These are phyloP conservation scores for Sechiopsis laciniata DNA, from an alignment of 306 rosid species.

Conservation along the genomic window DNA sequence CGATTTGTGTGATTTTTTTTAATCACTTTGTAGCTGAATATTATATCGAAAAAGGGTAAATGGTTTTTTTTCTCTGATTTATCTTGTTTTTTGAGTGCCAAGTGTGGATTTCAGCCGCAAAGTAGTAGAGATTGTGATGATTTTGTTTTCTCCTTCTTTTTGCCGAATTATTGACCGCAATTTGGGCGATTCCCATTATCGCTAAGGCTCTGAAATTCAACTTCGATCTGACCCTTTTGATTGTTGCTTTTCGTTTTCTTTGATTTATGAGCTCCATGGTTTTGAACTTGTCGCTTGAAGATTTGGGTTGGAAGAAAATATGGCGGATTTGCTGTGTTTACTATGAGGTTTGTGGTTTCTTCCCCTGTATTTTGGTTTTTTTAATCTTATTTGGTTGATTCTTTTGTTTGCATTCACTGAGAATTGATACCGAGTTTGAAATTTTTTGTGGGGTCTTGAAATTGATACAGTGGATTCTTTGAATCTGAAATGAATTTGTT, in stretches of 20 bases:
- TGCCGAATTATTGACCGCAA: conserved; percentile 15
- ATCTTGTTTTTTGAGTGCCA: not conserved
- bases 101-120: conserved; percentile 18
- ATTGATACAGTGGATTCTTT: not conserved
- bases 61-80: not conserved
- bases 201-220: conserved; percentile 5
- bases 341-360: not conserved
- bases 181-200: conserved; percentile 18
- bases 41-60: not conserved
- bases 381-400: not conserved
- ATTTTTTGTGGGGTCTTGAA: not conserved
- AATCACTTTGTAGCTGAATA: not conserved
- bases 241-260: conserved; percentile 25
- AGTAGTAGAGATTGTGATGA: conserved; percentile 1
- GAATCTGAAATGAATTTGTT: conserved; percentile 9
- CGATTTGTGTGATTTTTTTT: not conserved
- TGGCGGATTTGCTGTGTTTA: conserved; percentile 49
- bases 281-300: conserved; percentile 35
- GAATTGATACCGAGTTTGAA: not conserved
- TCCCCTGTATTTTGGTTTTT: not conserved
- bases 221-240: conserved; percentile 13
- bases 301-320: conserved; percentile 34
- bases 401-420: not conserved
- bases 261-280: conserved; percentile 38
- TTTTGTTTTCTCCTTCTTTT: not conserved